A percentile compares a stretch with the other conserved stretches of the same genome.
Conservation (phyloP, 2,329 filamentous ascomycete species). For the Bretziella fagacearum region DNA sequence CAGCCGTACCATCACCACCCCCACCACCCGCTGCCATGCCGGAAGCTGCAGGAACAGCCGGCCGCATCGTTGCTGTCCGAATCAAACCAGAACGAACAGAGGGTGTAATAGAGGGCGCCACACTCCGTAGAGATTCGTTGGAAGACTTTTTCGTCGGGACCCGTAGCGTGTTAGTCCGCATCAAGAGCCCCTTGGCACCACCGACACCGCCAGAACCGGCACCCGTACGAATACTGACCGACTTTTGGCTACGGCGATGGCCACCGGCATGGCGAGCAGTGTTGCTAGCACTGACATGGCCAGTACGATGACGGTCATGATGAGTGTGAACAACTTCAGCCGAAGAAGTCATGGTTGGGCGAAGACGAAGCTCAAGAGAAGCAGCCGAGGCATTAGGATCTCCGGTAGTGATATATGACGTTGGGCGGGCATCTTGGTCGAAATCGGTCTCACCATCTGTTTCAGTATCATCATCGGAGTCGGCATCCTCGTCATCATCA, state of each 20-base stretch:
- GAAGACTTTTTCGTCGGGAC: constrained; percentile 34
- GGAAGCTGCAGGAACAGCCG: background rate
- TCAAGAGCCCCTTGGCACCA: constrained; percentile 35
- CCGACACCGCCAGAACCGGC: background rate
- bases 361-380: constrained; percentile 55
- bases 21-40: background rate
- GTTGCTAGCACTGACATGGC: background rate
- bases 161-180: constrained; percentile 26
- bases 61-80: constrained; percentile 26
- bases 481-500: constrained; percentile 23
- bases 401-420: constrained; percentile 39
- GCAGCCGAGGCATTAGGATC: constrained; percentile 6
- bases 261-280: constrained; percentile 6
- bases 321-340: constrained; percentile 4
- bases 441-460: constrained; percentile 5
- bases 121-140: constrained; percentile 35
- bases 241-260: constrained; percentile 24
- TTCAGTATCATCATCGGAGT: constrained; percentile 1
- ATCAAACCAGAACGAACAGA: no score
- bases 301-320: constrained; percentile 1
- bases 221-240: constrained; percentile 31
- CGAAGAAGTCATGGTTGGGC: constrained; percentile 53
- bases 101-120: constrained; percentile 17
- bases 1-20: background rate
- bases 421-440: constrained; percentile 37